Conservation (phyloP, 2,329 filamentous ascomycete species). For the Aspergillus novofumigatus region DNA sequence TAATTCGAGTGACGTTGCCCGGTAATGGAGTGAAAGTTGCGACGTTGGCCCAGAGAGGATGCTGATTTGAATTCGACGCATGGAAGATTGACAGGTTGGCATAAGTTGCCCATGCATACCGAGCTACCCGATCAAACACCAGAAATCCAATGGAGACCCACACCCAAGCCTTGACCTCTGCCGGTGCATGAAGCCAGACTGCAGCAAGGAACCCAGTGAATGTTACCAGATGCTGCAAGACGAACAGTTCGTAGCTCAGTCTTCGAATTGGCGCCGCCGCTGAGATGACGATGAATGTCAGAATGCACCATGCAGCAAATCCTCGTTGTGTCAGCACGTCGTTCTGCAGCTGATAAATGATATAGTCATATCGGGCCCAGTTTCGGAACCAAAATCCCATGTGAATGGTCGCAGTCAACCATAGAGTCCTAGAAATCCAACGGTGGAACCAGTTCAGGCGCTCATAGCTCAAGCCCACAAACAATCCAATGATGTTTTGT, state of each 20-base stretch:
- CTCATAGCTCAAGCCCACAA: constrained; percentile 48
- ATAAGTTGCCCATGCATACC: constrained; percentile 34
- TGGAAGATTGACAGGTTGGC: constrained; percentile 43
- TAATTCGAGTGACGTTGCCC: constrained; percentile 54
- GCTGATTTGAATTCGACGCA: constrained; percentile 9
- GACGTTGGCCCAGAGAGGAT: constrained; percentile 36
- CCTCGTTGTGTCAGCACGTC: constrained; percentile 49
- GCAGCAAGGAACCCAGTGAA: constrained; percentile 47
- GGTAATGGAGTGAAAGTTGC: constrained; percentile 49
- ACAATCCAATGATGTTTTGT: constrained; percentile 49
- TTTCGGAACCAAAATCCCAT: constrained; percentile 52
- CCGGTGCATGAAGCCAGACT: constrained; percentile 47
- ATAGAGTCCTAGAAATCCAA: constrained; percentile 49
- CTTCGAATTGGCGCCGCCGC: constrained; percentile 48
- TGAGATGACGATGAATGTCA: constrained; percentile 51
- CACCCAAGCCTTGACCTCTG: constrained; percentile 41
- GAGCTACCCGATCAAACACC: constrained; percentile 41
- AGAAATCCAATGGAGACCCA: constrained; percentile 48
- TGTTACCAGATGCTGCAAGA: constrained; percentile 51
- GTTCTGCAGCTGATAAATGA: constrained; percentile 44
- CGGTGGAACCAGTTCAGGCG: constrained; percentile 52
- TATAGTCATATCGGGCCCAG: constrained; percentile 51
- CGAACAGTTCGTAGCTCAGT: constrained; percentile 52
- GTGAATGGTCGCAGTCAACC: constrained; percentile 52
- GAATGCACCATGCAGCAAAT: constrained; percentile 49